Evolutionary conservation across 208 protist genomes (phyloP), one percentile per base, ranked within the genome.

Genomic region (Novymonas esmeraldas): DNA sequence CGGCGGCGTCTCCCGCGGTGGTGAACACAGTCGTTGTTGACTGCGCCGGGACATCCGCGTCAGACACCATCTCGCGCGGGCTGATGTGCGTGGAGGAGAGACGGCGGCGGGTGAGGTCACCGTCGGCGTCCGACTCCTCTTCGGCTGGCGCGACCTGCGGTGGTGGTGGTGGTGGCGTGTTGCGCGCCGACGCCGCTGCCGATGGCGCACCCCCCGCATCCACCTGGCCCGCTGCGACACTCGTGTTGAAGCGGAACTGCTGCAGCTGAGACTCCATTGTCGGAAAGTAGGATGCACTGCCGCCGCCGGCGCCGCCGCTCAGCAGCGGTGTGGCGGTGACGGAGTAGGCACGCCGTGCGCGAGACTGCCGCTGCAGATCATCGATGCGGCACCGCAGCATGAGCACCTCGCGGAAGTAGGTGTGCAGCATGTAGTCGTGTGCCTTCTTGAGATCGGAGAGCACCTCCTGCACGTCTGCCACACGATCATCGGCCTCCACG

Each of bases 341-440:
- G 13, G 68, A 13, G 45, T 66, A 22, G 29, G n/a, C 34, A 16
- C 64, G 61, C 13, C 71, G 48, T 46, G 45, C 46, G 57, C 69
- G 68, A 18, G 69, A 48, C 56, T 76, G 76, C 36, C 64, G 52
- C 52, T 80, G 48, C 52, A 88, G 49, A 24, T 81, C 71, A 26
- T 77, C 68, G 31, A 84, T 77, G 57, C 73, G 82, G 63, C 76
- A 74, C 11, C 90, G 82, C 42, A 95, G 74, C 29, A 91, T 65
- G 4, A 92, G 73, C 3, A 94, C 90, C 60, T 95, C 87, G 13
- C 78, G 70, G 59, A 95, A 95, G 69, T 95, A 95, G 56, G 68
- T 83, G 58, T 86, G 84, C 51, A 95, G 68, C 90, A 93, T 91
- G 64, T 85, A 88, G 24, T 92, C 79, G 61, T 95, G 87, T n/a